Percentiles rank a stretch among this genome's conserved stretches.
Conservation (phyloP, 805 yeast species). For the Wickerhamiella dianesei region DNA sequence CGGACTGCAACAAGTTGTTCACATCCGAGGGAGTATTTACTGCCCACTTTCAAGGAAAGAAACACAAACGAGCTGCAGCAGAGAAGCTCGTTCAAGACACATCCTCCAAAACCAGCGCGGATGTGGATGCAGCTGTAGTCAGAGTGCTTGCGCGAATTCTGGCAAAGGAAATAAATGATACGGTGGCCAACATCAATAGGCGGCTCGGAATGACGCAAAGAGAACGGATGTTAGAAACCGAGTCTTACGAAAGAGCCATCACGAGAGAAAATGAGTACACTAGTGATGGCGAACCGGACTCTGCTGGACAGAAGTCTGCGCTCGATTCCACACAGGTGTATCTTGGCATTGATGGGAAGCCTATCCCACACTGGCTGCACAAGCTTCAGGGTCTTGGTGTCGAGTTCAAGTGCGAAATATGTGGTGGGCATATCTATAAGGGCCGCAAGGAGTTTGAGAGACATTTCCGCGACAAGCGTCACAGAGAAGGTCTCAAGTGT, state of each 20-base stretch:
- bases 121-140: slow-evolving; percentile 28
- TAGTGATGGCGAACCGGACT: slow-evolving; percentile 21
- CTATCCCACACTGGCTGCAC: slow-evolving; percentile 88
- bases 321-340: slow-evolving; percentile 49
- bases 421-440: slow-evolving; percentile 58
- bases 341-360: slow-evolving; percentile 75
- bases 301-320: slow-evolving; percentile 26
- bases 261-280: slow-evolving; percentile 19
- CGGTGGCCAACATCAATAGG: slow-evolving; percentile 53
- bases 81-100: slow-evolving; percentile 4
- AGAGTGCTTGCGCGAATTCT: slow-evolving; percentile 29
- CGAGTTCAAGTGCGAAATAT: slow-evolving; percentile 67
- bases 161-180: slow-evolving; percentile 31
- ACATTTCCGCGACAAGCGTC: slow-evolving; percentile 60
- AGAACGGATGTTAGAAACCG: slow-evolving; percentile 18
- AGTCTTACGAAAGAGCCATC: slow-evolving; percentile 4
- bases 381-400: slow-evolving; percentile 75
- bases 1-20: slow-evolving; percentile 49
- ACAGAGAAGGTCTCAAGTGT: slow-evolving; percentile 56
- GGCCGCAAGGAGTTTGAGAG: slow-evolving; percentile 60
- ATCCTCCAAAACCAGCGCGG: neutral
- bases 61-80: slow-evolving; percentile 43
- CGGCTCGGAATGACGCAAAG: slow-evolving; percentile 44
- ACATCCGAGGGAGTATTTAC: slow-evolving; percentile 50
- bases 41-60: slow-evolving; percentile 61